Percentiles rank a stretch among this genome's conserved stretches.
phyloP scores from a whole-genome alignment of 1,139 yeast genomes.

The Candida tropicalis region DNA sequence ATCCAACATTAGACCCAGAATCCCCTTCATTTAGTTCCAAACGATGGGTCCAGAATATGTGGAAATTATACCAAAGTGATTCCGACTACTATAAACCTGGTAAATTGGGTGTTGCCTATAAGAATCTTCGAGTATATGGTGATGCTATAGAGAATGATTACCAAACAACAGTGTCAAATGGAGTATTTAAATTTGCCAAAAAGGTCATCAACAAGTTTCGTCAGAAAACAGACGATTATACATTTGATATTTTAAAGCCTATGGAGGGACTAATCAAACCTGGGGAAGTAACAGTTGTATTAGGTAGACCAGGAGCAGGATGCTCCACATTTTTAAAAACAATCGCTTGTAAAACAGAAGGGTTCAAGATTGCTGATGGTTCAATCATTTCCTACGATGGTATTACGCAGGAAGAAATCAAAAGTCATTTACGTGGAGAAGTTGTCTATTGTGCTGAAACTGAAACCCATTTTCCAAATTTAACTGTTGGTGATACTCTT shows the following conservation, averaged over 20 bases:
- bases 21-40: constrained; percentile 14
- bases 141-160: constrained; percentile 76
- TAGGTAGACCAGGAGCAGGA: constrained; percentile 59
- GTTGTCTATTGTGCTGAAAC: constrained; percentile 57
- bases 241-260: constrained; percentile 35
- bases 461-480: constrained; percentile 57
- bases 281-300: constrained; percentile 71
- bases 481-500: constrained; percentile 54
- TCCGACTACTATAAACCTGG: constrained; percentile 67
- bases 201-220: constrained; percentile 30
- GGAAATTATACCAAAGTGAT: constrained; percentile 54
- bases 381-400: constrained; percentile 44
- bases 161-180: constrained; percentile 68
- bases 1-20: constrained; percentile 13
- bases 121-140: constrained; percentile 70
- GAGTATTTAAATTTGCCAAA: constrained; percentile 27
- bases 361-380: constrained; percentile 59
- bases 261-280: constrained; percentile 47
- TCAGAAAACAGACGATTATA: constrained; percentile 22
- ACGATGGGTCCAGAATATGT: constrained; percentile 71
- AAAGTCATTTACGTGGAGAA: constrained; percentile 47
- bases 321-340: constrained; percentile 79
- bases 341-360: constrained; percentile 70
- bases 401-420: constrained; percentile 29
- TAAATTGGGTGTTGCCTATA: constrained; percentile 70